Conservation (phyloP, 2,329 filamentous ascomycete genomes). For the Thermothelomyces thermophilus region DNA sequence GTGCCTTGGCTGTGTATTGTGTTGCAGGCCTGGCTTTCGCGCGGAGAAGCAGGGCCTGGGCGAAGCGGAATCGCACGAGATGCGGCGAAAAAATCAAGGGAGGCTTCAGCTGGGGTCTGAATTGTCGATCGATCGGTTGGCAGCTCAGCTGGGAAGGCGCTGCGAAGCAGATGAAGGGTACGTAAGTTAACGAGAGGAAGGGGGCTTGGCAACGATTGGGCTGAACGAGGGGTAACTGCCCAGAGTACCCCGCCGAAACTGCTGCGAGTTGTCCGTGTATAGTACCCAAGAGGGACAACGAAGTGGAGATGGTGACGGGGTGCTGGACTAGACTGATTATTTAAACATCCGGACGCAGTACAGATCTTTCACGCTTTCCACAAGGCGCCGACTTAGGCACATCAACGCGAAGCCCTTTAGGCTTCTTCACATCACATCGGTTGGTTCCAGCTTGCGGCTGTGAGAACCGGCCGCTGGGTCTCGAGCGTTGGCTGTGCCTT, state of each 20-base stretch:
- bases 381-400: background rate
- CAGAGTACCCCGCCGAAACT: slow-evolving; percentile 12
- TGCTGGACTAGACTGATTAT: background rate
- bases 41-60: slow-evolving; percentile 7
- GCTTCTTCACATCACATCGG: background rate
- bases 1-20: background rate
- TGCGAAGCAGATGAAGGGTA: slow-evolving; percentile 15
- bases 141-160: slow-evolving; percentile 16
- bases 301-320: background rate
- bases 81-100: slow-evolving; percentile 14
- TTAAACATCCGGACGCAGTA: background rate
- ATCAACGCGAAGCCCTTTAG: background rate
- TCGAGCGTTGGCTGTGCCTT: background rate
- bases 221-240: slow-evolving; percentile 17
- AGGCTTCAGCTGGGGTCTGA: background rate
- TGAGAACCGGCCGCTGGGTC: background rate
- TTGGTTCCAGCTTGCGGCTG: slow-evolving; percentile 1
- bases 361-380: background rate
- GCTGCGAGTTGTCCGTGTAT: background rate
- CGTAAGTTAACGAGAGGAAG: slow-evolving; percentile 2
- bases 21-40: slow-evolving; percentile 4
- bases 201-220: slow-evolving; percentile 22
- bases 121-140: slow-evolving; percentile 5
- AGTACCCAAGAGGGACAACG: background rate
- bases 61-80: slow-evolving; percentile 13